These are phyloP conservation scores for Penicillium sp. DNA, from an alignment of 2,329 filamentous ascomycete species.

Conservation along the genomic window DNA sequence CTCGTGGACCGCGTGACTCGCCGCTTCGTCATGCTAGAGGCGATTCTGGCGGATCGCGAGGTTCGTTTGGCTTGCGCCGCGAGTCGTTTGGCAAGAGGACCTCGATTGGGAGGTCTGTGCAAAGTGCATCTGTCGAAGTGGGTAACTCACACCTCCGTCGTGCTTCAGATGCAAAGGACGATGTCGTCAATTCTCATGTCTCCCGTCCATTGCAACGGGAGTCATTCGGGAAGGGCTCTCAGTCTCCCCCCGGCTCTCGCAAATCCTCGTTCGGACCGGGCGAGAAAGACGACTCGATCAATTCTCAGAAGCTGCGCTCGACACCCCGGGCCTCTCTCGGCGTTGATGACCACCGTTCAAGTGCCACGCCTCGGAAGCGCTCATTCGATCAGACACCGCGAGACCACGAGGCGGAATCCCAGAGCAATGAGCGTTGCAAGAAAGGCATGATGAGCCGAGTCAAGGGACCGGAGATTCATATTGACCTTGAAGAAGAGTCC, in stretches of 20 bases:
- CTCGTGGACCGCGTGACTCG: conserved; percentile 30
- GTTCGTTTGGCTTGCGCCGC: conserved; percentile 10
- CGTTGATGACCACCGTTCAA: background rate
- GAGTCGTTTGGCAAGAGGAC: background rate
- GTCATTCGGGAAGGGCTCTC: conserved; percentile 4
- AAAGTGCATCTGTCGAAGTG: background rate
- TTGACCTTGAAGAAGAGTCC: conserved; percentile 33
- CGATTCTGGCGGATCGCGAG: conserved; percentile 28
- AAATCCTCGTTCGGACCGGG: conserved; percentile 5
- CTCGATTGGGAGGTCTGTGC: background rate
- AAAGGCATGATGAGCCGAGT: conserved; percentile 29
- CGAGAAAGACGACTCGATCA: conserved; percentile 10
- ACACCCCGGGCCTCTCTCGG: conserved; percentile 18
- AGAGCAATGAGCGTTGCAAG: conserved; percentile 29
- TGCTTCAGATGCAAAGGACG: conserved; percentile 1
- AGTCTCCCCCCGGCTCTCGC: conserved; percentile 3
- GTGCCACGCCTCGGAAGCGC: conserved; percentile 26
- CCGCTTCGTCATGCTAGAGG: conserved; percentile 36
- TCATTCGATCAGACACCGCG: conserved; percentile 28
- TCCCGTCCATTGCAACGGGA: background rate
- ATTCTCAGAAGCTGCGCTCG: conserved; percentile 21
- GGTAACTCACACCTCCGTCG: conserved; percentile 36
- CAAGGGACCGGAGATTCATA: conserved; percentile 26
- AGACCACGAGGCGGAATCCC: conserved; percentile 18
- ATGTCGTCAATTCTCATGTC: background rate